Conservation (phyloP, 2,329 filamentous ascomycete genomes). For the Periconia sp. region DNA sequence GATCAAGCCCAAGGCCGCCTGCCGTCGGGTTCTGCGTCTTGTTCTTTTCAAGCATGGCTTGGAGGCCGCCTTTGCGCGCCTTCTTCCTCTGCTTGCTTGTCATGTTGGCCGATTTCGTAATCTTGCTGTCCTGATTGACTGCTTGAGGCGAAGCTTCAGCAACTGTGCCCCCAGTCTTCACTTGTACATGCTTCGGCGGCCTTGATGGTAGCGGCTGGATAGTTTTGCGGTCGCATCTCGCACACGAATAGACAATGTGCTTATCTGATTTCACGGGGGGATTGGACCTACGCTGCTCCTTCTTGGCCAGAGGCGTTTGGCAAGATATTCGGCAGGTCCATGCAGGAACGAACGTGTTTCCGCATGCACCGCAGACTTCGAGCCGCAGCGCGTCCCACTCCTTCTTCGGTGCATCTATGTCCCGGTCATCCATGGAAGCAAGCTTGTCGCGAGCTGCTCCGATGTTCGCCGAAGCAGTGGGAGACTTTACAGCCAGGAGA, state of each 20-base stretch:
- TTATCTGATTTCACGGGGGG: slow-evolving; percentile 17
- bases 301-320: slow-evolving; percentile 5
- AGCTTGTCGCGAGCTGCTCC: slow-evolving; percentile 35
- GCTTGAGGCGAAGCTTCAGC: background rate
- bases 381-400: slow-evolving; percentile 37
- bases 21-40: slow-evolving; percentile 43
- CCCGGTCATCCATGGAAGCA: slow-evolving; percentile 29
- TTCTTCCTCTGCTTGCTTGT: slow-evolving; percentile 63
- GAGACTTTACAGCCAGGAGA: slow-evolving; percentile 37
- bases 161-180: slow-evolving; percentile 6
- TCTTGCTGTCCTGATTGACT: slow-evolving; percentile 19
- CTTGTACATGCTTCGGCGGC: slow-evolving; percentile 23
- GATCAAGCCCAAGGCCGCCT: slow-evolving; percentile 51
- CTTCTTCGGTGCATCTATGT: slow-evolving; percentile 30
- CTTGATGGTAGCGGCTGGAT: slow-evolving; percentile 25
- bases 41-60: slow-evolving; percentile 59
- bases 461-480: slow-evolving; percentile 39
- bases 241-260: slow-evolving; percentile 32
- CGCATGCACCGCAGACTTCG: slow-evolving; percentile 46
- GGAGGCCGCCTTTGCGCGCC: slow-evolving; percentile 60
- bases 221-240: slow-evolving; percentile 40
- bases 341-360: slow-evolving; percentile 44
- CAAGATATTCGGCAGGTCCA: slow-evolving; percentile 37
- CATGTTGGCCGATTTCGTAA: slow-evolving; percentile 47
- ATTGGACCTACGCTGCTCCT: slow-evolving; percentile 7